A percentile compares a stretch with the other conserved stretches of the same genome.
phyloP scores from a whole-genome alignment of 2,329 filamentous ascomycete genomes.

The Colletotrichum tropicicola region DNA sequence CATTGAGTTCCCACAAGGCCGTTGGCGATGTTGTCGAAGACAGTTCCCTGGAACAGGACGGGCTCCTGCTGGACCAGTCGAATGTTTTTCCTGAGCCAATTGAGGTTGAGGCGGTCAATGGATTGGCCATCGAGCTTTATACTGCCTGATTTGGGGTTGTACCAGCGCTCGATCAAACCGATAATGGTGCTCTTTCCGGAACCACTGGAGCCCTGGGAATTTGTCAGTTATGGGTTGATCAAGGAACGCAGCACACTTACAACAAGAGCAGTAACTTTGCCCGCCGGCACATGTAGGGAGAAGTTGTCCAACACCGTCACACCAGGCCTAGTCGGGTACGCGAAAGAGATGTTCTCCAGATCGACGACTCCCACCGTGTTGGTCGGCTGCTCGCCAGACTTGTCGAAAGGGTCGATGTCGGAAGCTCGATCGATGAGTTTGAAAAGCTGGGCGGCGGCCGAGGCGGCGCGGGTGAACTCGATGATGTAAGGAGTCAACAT shows the following conservation, averaged over 20 bases:
- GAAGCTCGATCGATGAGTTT: constrained; percentile 47
- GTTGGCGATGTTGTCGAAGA: constrained; percentile 60
- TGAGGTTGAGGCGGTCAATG: constrained; percentile 45
- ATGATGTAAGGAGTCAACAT: constrained; percentile 46
- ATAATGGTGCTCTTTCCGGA: constrained; percentile 51
- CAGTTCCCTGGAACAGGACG: constrained; percentile 48
- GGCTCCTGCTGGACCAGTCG: constrained; percentile 51
- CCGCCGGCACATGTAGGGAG: constrained; percentile 51
- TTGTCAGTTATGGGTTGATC: neutral
- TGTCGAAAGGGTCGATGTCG: constrained; percentile 45
- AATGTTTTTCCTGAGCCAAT: constrained; percentile 47
- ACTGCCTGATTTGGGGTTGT: constrained; percentile 42
- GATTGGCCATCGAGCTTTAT: constrained; percentile 47
- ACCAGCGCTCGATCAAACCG: constrained; percentile 50
- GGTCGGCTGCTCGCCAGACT: constrained; percentile 39
- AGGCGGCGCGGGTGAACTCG: constrained; percentile 47
- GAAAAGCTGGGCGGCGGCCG: constrained; percentile 46
- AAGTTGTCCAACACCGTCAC: constrained; percentile 52
- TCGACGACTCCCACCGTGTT: constrained; percentile 44
- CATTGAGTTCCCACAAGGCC: constrained; percentile 49
- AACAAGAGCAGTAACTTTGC: constrained; percentile 53
- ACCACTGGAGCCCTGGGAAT: constrained; percentile 36
- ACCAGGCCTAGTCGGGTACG: constrained; percentile 54
- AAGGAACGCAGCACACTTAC: constrained; percentile 33
- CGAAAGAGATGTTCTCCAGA: constrained; percentile 51